Conservation (phyloP, 2,329 filamentous ascomycete genomes). For the Fusarium temperatum region DNA sequence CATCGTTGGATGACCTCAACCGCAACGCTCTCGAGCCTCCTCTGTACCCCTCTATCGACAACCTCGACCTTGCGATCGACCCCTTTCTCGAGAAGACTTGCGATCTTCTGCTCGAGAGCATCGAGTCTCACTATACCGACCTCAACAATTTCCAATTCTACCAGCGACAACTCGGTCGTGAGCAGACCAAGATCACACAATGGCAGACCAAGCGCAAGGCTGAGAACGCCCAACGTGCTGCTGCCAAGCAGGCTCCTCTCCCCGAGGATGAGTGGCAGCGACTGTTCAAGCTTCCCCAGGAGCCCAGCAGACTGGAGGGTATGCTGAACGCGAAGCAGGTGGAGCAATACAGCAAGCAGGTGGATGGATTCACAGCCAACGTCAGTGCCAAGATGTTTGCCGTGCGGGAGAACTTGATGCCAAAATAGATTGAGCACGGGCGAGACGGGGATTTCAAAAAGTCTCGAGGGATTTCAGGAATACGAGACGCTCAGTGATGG, state of each 20-base stretch:
- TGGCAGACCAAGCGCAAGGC: slow-evolving; percentile 98
- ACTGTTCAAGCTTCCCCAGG: slow-evolving; percentile 96
- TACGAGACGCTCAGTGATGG: slow-evolving; percentile 47
- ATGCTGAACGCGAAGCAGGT: slow-evolving; percentile 96
- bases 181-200: slow-evolving; percentile 94
- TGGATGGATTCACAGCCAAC: slow-evolving; percentile 92
- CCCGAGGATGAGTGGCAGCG: slow-evolving; percentile 99
- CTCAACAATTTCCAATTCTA: slow-evolving; percentile 99
- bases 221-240: slow-evolving; percentile 85
- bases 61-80: slow-evolving; percentile 91
- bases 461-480: slow-evolving; percentile 41
- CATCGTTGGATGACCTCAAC: slow-evolving; percentile 80
- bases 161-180: slow-evolving; percentile 89
- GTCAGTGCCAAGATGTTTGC: slow-evolving; percentile 99
- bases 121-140: slow-evolving; percentile 97
- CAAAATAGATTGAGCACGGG: slow-evolving; percentile 53
- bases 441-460: slow-evolving; percentile 32
- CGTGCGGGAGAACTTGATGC: slow-evolving; percentile 76
- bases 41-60: slow-evolving; percentile 88
- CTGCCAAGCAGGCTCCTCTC: slow-evolving; percentile 87
- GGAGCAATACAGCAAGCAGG: slow-evolving; percentile 96
- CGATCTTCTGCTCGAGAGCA: slow-evolving; percentile 93
- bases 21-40: slow-evolving; percentile 69
- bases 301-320: slow-evolving; percentile 91
- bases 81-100: slow-evolving; percentile 98